Base-by-base conservation (phyloP, 768 basidiomycete species). In the Hemileccinum impolitum region DNA sequence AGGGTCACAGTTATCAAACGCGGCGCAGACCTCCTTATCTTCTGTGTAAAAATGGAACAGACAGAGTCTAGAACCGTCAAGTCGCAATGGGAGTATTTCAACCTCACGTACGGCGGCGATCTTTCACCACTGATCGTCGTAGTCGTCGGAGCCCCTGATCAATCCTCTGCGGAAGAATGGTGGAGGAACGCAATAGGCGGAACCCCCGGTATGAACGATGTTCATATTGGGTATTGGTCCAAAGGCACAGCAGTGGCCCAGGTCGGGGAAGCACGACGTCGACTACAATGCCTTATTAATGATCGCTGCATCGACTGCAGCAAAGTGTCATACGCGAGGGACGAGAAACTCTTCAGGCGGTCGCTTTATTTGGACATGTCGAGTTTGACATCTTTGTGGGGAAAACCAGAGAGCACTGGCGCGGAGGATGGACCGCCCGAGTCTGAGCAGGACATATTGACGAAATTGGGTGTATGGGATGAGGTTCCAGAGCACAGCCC, bases 31-130 rank as follows among this genome's bases (percentile, higher is more conserved):
- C 64, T 64, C 21, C 61, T 66, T 23, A 39, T 64, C 44, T 64
- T 64, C 39, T 64, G 63, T 8, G 53, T 49, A 18, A 34, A 43
- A 13, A 50, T 47, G 47, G 50, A 53, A 26, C 52, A 41, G 21
- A 15, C 31, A 2, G 40, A 28, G 12, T 1, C 28, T 21, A 11
- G 13, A 12, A 17, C 34, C 19, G 23, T 55, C 52, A 66, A 46
- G 50, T 45, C 21, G 2, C 62, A 61, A 48, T 66, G 64, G 63
- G 59, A 64, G 25, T 47, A 61, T 38, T 64, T 64, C 51, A 50
- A 56, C 40, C 17, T 48, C 31, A 56, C 64, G 2, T 64, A 66
- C 10, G 51, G 64, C 31, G 63, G 63, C 9, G 56, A 64, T 21
- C 54, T 64, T 26, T 56, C 63, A 18, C 64, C 63, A 10, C 59